phyloP scores from a whole-genome alignment of 345 rosid species.

The Citrus hindsii region DNA sequence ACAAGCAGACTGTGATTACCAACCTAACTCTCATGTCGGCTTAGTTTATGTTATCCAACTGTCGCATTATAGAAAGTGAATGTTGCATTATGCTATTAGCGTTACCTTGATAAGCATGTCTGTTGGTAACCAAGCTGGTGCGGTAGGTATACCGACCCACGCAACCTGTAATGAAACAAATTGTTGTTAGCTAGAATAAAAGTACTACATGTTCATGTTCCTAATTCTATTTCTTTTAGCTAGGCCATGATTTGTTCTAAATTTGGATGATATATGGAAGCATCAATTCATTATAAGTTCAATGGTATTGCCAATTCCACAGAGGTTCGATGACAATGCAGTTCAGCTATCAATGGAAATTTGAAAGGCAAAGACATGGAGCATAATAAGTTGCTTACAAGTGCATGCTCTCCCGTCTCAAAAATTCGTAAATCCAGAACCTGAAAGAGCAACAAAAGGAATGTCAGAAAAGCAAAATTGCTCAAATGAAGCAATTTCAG shows the following conservation, averaged over 20 bases:
- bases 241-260: neutral
- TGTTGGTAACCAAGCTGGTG: slow-evolving; percentile 95
- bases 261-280: neutral
- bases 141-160: slow-evolving; percentile 94
- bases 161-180: slow-evolving; percentile 43
- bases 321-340: neutral
- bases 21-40: neutral
- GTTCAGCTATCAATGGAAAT: neutral
- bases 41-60: neutral
- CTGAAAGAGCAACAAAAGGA: slow-evolving; percentile 21
- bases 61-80: neutral
- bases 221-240: neutral
- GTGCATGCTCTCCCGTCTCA: slow-evolving; percentile 94
- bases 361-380: neutral
- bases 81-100: neutral
- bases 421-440: slow-evolving; percentile 73
- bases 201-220: neutral
- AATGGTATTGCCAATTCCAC: neutral
- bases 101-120: slow-evolving; percentile 88
- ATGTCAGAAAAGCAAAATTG: neutral
- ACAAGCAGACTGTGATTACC: neutral
- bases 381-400: slow-evolving; percentile 46
- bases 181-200: neutral
- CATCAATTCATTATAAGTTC: neutral
- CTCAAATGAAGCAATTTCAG: neutral